Base-by-base conservation (phyloP, 345 rosid genomes). In the Firmiana major region DNA sequence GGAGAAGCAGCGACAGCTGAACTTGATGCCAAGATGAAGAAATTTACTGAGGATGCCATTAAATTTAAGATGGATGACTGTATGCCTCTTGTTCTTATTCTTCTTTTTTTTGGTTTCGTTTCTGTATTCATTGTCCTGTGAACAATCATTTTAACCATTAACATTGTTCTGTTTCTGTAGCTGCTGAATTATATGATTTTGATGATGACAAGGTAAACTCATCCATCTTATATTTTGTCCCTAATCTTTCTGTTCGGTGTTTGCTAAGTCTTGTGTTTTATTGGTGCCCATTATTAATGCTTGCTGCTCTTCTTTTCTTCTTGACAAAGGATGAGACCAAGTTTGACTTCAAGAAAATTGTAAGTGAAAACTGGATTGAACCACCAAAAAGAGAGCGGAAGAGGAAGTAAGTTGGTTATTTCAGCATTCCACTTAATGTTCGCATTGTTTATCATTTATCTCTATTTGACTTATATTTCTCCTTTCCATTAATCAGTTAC, bases 11-110 rank as follows among this genome's bases (percentile, higher is more conserved):
- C 96, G 5, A 93, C 97, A 1, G 97, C 97, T 82, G 99, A 92
- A 83, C 98, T 96, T 79, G 99, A 96, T 92, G 97, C 99, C 38
- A 96, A 96, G 87, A 93, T 96, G 98, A 96, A 96, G 87, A 96
- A 92, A 77, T 96, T 96, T 78, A 93, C 96, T 1, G 99, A 95
- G 86, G 99, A 93, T 87, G 99, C 97, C 7, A 95, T 93, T 67
- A 92, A 94, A 80, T 97, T 97, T 82, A 92, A 97, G 83, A 90
- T 94, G 99, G 99, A 94, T 76, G 98, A 94, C 79, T 88, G 97
- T 97, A 91, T 77, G 97, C 60, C 48, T 1, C 59, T 55, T 53
- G 15, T 22, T 62, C 21, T n/a, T n/a, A n/a, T n/a, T n/a, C n/a
- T n/a, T n/a, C 17, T 65, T 49, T 65, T 16, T 34, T 65, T n/a